A percentile compares a stretch with the other conserved stretches of the same genome.
Conservation (phyloP, 2,329 filamentous ascomycete species). For the Xylaria arbuscula region DNA sequence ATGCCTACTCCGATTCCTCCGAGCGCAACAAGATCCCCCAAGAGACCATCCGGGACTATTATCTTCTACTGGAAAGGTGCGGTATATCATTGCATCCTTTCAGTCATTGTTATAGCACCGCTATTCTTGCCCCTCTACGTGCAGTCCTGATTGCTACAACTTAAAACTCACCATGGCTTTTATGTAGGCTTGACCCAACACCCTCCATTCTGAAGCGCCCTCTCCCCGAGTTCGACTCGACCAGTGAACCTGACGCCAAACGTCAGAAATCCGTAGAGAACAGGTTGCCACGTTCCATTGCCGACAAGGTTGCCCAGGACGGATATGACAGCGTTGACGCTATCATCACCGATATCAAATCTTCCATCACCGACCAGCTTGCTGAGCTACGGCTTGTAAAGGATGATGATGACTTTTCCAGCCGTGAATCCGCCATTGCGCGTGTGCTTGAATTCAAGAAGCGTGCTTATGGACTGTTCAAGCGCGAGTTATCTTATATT, state of each 20-base stretch:
- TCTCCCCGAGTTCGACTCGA: constrained; percentile 56
- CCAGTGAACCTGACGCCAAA: constrained; percentile 67
- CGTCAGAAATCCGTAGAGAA: constrained; percentile 67
- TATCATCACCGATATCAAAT: constrained; percentile 68
- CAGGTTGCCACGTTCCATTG: constrained; percentile 57
- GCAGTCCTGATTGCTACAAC: neutral
- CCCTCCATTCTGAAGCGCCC: constrained; percentile 67
- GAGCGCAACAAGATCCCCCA: constrained; percentile 41
- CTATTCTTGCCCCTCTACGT: constrained; percentile 10
- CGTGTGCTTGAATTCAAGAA: constrained; percentile 69
- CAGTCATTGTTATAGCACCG: constrained; percentile 11
- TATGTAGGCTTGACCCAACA: constrained; percentile 63
- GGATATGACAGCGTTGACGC: constrained; percentile 72
- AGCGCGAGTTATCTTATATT: constrained; percentile 68
- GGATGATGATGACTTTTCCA: constrained; percentile 41
- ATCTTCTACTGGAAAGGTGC: constrained; percentile 48
- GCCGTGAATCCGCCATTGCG: constrained; percentile 54
- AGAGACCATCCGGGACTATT: constrained; percentile 47
- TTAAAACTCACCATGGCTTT: constrained; percentile 22
- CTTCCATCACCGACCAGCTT: constrained; percentile 60
- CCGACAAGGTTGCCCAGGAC: constrained; percentile 64
- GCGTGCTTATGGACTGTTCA: constrained; percentile 70
- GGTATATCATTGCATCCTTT: constrained; percentile 20
- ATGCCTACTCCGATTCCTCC: constrained; percentile 11
- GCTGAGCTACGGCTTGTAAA: constrained; percentile 54